Base-by-base conservation (phyloP, 805 yeast species). In the Tetrapisispora nanseiensis region DNA sequence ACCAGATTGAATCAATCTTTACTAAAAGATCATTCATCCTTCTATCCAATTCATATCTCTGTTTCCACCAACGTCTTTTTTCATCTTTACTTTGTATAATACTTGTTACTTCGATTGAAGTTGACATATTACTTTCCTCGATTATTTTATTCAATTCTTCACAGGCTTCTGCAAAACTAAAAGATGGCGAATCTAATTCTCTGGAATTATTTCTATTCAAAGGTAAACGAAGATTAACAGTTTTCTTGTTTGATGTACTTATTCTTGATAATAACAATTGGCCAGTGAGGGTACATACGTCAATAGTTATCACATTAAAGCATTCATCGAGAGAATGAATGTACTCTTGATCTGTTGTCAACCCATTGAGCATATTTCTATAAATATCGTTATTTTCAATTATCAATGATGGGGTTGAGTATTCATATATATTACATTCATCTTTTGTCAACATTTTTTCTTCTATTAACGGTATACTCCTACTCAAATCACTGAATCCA, bases 41-140 rank as follows among this genome's bases (percentile, higher is more conserved):
- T 9, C 65, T 57, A 57, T 90, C 96, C 15, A 87, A 63, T 0
- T 59, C 62, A 42, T 74, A 75, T 38, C 97, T 65, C 23, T 66
- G 64, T 32, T 70, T 69, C 95, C 97, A 92, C 96, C 97, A 90
- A 7, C 64, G 48, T 36, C 70, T 71, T 39, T 86, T 68, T 24
- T 79, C 82, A 33, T 77, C 80, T 35, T 72, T 69, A 0, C 86
- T 70, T 3, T 56, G 65, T 2, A 83, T 74, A 1, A 52, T 55
- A 0, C 75, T 65, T 0, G 86, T 78, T 1, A 74, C 68, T 27
- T 71, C 75, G 1, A 61, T 45, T 18, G 73, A 70, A 0, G 90
- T 80, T 0, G 86, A 74, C 3, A 58, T 51, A 48, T 84, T 78
- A 56, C 90, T 86, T 40, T 69, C 68, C 0, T 58, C 48, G 19